Evolutionary conservation across 495 filamentous ascomycete genomes (phyloP).

Genomic region (Penicillium alfredii): DNA sequence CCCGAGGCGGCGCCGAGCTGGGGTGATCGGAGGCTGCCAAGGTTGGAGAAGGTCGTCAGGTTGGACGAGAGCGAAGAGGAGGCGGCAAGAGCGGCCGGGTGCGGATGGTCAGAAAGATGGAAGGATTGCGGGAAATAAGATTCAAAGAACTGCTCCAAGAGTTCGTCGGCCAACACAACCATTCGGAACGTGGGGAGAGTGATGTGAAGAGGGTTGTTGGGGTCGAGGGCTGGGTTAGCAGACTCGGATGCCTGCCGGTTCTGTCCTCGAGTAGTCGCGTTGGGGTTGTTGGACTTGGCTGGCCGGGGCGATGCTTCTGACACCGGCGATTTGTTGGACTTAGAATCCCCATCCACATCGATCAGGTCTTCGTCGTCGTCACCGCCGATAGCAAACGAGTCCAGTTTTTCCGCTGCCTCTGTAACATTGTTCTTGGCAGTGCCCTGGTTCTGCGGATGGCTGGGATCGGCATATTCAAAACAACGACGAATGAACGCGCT

Average conservation of each 20-base stretch:
- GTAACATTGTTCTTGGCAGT: constrained; percentile 17
- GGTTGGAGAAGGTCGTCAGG: constrained; percentile 73
- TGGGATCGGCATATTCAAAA: constrained; percentile 97
- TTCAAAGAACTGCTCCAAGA: constrained; percentile 95
- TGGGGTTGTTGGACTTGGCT: constrained; percentile 1
- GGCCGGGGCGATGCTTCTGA: constrained; percentile 5
- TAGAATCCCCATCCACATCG: constrained; percentile 41
- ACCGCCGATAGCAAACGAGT: constrained; percentile 73
- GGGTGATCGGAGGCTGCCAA: constrained; percentile 49
- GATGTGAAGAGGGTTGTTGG: constrained; percentile 86
- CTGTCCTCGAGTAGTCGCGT: constrained; percentile 9
- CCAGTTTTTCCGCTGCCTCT: constrained; percentile 41
- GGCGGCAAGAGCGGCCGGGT: constrained; percentile 35
- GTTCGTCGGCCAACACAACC: constrained; percentile 93
- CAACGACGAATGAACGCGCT: constrained; percentile 93
- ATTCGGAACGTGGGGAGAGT: constrained; percentile 98
- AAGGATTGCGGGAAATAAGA: constrained; percentile 69
- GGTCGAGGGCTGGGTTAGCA: constrained; percentile 87
- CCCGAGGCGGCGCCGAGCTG: constrained; percentile 31
- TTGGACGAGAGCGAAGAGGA: constrained; percentile 65
- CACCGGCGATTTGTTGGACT: constrained; percentile 19
- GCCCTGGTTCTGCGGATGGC: constrained; percentile 58
- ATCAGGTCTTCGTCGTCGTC: constrained; percentile 72
- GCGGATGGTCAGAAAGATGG: constrained; percentile 49
- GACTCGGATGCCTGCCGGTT: constrained; percentile 29